Conservation (phyloP, 768 basidiomycete species). For the Leccinum longicurvipes region DNA sequence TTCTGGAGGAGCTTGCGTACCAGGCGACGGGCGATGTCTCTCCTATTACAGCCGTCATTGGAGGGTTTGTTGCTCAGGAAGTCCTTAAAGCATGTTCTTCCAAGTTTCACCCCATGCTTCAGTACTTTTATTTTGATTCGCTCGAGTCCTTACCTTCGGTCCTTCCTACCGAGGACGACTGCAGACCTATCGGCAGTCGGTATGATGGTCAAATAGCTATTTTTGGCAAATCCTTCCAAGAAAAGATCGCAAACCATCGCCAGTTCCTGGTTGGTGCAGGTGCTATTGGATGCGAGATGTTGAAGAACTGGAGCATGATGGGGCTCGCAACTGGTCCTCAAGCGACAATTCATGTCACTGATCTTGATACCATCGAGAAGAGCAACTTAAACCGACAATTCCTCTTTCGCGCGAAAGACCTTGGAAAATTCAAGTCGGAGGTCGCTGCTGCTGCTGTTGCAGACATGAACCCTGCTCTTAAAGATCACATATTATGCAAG, state of each 20-base stretch:
- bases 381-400: constrained; percentile 98
- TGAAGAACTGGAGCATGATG: constrained; percentile 99
- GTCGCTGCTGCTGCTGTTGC: constrained; percentile 87
- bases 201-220: constrained; percentile 97
- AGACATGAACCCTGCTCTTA: constrained; percentile 93
- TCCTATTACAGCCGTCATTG: constrained; percentile 89
- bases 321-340: constrained; percentile 79
- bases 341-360: constrained; percentile 89
- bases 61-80: constrained; percentile 98
- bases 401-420: constrained; percentile 92
- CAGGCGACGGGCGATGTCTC: constrained; percentile 90
- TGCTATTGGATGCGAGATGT: constrained; percentile 99
- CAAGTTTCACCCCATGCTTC: constrained; percentile 96
- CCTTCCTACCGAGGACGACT: constrained; percentile 79
- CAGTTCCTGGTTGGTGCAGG: constrained; percentile 99
- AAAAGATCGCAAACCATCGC: constrained; percentile 82
- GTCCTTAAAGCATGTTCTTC: constrained; percentile 95
- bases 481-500: constrained; percentile 79
- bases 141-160: constrained; percentile 84
- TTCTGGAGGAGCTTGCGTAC: constrained; percentile 80
- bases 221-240: constrained; percentile 90
- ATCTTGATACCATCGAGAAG: constrained; percentile 99
- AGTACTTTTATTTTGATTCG: constrained; percentile 96
- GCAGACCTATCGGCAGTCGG: constrained; percentile 74
- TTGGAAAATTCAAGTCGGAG: constrained; percentile 96